Conservation (phyloP, 179 eudicot species). For the Gypsophila paniculata region DNA sequence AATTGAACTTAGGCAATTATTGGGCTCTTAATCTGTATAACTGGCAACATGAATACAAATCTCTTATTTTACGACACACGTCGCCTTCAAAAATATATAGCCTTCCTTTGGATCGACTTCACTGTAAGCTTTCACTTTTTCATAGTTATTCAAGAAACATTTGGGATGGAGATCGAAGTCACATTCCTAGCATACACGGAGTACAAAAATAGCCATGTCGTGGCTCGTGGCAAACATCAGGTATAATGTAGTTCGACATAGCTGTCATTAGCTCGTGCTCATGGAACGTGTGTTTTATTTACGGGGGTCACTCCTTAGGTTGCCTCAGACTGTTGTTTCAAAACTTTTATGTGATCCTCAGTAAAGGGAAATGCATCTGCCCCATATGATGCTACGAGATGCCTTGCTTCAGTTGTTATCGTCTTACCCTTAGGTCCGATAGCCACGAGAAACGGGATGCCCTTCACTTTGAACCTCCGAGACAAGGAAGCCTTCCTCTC, state of each 20-base stretch:
- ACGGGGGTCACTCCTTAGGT: constrained; percentile 49
- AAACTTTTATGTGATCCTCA: constrained; percentile 42
- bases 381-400: constrained; percentile 48
- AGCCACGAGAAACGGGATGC: constrained; percentile 61
- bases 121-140: constrained; percentile 21
- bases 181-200: constrained; percentile 44
- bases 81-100: constrained; percentile 45
- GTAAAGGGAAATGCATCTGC: constrained; percentile 70
- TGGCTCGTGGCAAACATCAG: constrained; percentile 19
- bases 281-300: constrained; percentile 36
- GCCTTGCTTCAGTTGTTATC: constrained; percentile 50
- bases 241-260: constrained; percentile 28
- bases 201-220: constrained; percentile 51
- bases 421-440: constrained; percentile 57
- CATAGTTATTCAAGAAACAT: constrained; percentile 39
- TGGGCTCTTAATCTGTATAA: too few relatives aligned
- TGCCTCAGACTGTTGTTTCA: constrained; percentile 29
- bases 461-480: constrained; percentile 49
- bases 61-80: constrained; percentile 25
- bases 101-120: constrained; percentile 33
- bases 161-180: constrained; percentile 61
- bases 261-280: constrained; percentile 49
- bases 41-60: too few relatives aligned
- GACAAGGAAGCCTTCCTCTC: constrained; percentile 36
- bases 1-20: neutral